Conservation (phyloP, 495 filamentous ascomycete species). For the Talaromyces trachyspermus region DNA sequence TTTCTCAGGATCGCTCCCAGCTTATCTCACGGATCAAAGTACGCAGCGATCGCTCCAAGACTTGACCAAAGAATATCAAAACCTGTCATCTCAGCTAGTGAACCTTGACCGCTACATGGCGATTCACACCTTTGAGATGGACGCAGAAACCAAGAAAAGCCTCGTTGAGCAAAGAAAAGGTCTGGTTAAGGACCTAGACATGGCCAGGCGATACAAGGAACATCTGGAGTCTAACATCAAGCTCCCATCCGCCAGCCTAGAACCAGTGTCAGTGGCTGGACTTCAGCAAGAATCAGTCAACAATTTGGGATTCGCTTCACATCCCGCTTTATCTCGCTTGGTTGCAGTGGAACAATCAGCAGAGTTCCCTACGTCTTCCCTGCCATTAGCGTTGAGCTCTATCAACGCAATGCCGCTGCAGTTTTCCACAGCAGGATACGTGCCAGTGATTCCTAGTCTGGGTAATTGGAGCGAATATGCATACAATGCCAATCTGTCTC, state of each 20-base stretch:
- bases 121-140: slow-evolving; percentile 29
- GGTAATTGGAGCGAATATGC: neutral
- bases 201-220: slow-evolving; percentile 27
- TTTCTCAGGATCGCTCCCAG: neutral
- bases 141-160: slow-evolving; percentile 20
- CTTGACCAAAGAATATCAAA: slow-evolving; percentile 17
- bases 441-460: neutral
- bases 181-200: slow-evolving; percentile 32
- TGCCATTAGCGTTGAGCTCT: neutral
- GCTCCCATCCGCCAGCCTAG: neutral
- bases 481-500: neutral
- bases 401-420: neutral
- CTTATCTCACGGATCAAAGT: neutral
- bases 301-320: no score
- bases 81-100: slow-evolving; percentile 24
- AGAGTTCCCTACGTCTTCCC: neutral
- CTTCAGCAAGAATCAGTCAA: neutral
- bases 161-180: slow-evolving; percentile 28
- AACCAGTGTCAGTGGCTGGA: neutral
- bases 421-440: neutral
- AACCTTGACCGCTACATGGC: slow-evolving; percentile 34
- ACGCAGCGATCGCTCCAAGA: slow-evolving; percentile 16
- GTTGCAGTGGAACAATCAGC: neutral
- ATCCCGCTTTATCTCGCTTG: no score
- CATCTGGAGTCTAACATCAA: slow-evolving; percentile 17